Evolutionary conservation across 202 grass and related monocot genomes (phyloP).

Genomic region (Zoysia matrella): DNA sequence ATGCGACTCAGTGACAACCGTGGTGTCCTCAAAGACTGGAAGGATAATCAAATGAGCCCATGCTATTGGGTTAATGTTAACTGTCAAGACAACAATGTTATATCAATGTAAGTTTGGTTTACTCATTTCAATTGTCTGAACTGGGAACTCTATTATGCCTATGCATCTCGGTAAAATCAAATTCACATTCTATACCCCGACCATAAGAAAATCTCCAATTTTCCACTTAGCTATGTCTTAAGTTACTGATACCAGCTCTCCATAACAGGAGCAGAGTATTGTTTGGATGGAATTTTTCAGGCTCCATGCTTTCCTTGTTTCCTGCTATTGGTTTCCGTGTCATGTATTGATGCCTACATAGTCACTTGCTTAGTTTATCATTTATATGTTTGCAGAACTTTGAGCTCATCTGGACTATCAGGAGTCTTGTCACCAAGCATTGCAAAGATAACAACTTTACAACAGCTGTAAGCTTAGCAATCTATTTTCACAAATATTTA

Average conservation of each 20-base stretch:
- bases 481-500: neutral
- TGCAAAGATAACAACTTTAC: conserved; percentile 60
- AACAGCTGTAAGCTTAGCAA: conserved; percentile 60
- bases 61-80: conserved; percentile 45
- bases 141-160: neutral
- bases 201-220: neutral
- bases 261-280: neutral
- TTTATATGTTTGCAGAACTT: conserved; percentile 55
- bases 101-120: conserved; percentile 52
- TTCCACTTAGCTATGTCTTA: neutral
- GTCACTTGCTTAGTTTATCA: conserved; percentile 32
- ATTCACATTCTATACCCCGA: neutral
- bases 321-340: neutral
- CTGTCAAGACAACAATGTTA: conserved; percentile 49
- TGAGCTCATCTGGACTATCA: conserved; percentile 61
- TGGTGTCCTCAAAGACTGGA: conserved; percentile 53
- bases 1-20: conserved; percentile 37
- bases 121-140: conserved; percentile 18
- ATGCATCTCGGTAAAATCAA: neutral
- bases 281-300: neutral
- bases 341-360: conserved; percentile 1
- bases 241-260: neutral
- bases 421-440: conserved; percentile 70
- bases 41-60: neutral
- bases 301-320: neutral